Evolutionary conservation across 169 alveolate genomes (phyloP).

Genomic region (Plasmodium gallinaceum): DNA sequence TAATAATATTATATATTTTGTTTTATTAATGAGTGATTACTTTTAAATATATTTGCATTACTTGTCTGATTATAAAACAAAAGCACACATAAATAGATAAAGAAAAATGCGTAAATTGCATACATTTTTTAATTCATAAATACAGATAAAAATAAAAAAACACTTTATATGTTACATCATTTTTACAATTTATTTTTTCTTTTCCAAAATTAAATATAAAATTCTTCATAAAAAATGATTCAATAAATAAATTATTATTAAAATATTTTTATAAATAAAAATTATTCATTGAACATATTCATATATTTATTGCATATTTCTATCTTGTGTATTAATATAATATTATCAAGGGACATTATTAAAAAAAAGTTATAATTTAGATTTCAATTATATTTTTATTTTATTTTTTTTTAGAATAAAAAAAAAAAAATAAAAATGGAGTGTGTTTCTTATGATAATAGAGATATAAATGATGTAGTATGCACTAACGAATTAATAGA

Average conservation of each 20-base stretch:
- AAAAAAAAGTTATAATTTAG: not conserved
- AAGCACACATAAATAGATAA: slow-evolving; percentile 2
- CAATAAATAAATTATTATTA: not conserved
- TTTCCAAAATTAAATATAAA: slow-evolving; percentile 9
- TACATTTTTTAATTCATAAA: slow-evolving; percentile 7
- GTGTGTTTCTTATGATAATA: slow-evolving; percentile 41
- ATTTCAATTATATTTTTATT: not conserved
- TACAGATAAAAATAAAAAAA: slow-evolving; percentile 2
- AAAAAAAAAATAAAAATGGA: slow-evolving; percentile 42
- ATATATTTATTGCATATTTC: slow-evolving; percentile 23
- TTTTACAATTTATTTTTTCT: slow-evolving; percentile 3
- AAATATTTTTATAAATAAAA: slow-evolving; percentile 12
- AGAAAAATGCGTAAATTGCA: slow-evolving; percentile 7
- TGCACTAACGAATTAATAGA: slow-evolving; percentile 24
- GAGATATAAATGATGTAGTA: slow-evolving; percentile 17
- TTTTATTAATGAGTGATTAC: slow-evolving; percentile 15
- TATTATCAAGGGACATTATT: slow-evolving; percentile 1
- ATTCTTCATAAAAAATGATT: slow-evolving; percentile 21
- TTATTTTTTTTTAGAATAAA: not conserved
- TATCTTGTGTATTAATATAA: slow-evolving; percentile 6
- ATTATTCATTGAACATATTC: slow-evolving; percentile 20
- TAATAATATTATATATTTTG: slow-evolving; percentile 11
- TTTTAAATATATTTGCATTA: slow-evolving; percentile 33
- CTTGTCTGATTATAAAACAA: slow-evolving; percentile 61
- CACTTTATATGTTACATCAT: slow-evolving; percentile 1